Percentiles rank a stretch among this genome's conserved stretches.
Evolutionary conservation across 1,284 basidiomycete species (phyloP).

Genomic region (Marasmius oreades): DNA sequence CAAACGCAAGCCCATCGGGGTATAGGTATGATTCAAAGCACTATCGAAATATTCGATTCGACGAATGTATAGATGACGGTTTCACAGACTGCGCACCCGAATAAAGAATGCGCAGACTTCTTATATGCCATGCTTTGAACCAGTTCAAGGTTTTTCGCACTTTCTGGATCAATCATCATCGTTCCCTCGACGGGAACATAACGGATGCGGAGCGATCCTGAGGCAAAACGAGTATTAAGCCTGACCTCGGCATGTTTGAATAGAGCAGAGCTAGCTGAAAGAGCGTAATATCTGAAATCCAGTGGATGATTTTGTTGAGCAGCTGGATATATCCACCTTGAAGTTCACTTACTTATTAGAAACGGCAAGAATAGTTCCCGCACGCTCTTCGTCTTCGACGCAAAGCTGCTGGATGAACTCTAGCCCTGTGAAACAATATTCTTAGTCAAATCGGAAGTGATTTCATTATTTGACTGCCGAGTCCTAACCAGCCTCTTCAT

Average conservation of each 20-base stretch:
- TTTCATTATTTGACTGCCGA: not conserved
- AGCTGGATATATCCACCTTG: conserved; percentile 20
- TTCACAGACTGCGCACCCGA: conserved; percentile 51
- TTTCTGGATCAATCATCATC: conserved; percentile 90
- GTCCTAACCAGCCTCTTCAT: conserved; percentile 63
- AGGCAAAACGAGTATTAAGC: conserved; percentile 66
- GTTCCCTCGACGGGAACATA: conserved; percentile 83
- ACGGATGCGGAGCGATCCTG: conserved; percentile 72
- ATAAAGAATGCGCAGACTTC: conserved; percentile 65
- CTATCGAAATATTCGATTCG: conserved; percentile 28
- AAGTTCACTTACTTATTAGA: conserved; percentile 67
- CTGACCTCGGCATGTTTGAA: conserved; percentile 77
- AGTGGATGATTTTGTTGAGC: conserved; percentile 1
- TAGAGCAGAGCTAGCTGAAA: conserved; percentile 80
- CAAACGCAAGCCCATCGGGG: conserved; percentile 82
- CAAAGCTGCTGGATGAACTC: conserved; percentile 75
- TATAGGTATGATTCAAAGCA: conserved; percentile 77
- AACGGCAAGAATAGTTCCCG: conserved; percentile 69
- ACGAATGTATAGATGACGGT: not conserved
- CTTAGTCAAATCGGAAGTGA: conserved; percentile 14
- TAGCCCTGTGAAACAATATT: conserved; percentile 56
- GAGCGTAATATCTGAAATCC: conserved; percentile 74
- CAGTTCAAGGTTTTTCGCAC: conserved; percentile 83
- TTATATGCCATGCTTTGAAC: conserved; percentile 68
- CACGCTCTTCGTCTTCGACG: conserved; percentile 72